Evolutionary conservation across 2,329 filamentous ascomycete genomes (phyloP).

Genomic region (Penicillium verrucosum): DNA sequence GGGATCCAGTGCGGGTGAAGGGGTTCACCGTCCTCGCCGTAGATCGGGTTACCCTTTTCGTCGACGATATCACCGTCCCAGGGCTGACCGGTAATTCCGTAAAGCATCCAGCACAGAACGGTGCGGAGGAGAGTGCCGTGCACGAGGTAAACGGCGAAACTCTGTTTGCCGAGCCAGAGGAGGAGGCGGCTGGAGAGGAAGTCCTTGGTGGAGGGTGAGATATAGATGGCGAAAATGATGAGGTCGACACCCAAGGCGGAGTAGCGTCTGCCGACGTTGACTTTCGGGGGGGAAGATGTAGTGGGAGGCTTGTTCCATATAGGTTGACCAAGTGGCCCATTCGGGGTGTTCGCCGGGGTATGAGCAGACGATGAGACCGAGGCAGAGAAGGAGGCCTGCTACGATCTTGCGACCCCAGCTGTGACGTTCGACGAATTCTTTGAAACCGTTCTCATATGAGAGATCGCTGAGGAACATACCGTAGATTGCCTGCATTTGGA

Average conservation of each 20-base stretch:
- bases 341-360: conserved; percentile 52
- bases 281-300: conserved; percentile 47
- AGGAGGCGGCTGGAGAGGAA: conserved; percentile 51
- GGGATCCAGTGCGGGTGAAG: conserved; percentile 45
- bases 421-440: conserved; percentile 45
- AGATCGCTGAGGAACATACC: conserved; percentile 54
- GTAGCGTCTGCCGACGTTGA: conserved; percentile 46
- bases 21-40: conserved; percentile 39
- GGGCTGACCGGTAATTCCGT: conserved; percentile 49
- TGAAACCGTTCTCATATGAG: conserved; percentile 47
- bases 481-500: conserved; percentile 52
- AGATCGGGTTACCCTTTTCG: conserved; percentile 15
- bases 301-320: conserved; percentile 41
- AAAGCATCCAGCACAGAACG: conserved; percentile 52
- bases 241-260: conserved; percentile 50
- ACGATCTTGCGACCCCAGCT: conserved; percentile 40
- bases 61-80: conserved; percentile 32
- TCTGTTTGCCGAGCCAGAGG: conserved; percentile 55
- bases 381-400: conserved; percentile 37
- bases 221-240: conserved; percentile 49
- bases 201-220: conserved; percentile 51
- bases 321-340: conserved; percentile 49
- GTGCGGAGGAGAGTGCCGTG: conserved; percentile 55
- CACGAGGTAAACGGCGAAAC: conserved; percentile 55
- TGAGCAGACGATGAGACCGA: conserved; percentile 50